phyloP scores from a whole-genome alignment of 2,329 filamentous ascomycete genomes.

The Diplodia intermedia region DNA sequence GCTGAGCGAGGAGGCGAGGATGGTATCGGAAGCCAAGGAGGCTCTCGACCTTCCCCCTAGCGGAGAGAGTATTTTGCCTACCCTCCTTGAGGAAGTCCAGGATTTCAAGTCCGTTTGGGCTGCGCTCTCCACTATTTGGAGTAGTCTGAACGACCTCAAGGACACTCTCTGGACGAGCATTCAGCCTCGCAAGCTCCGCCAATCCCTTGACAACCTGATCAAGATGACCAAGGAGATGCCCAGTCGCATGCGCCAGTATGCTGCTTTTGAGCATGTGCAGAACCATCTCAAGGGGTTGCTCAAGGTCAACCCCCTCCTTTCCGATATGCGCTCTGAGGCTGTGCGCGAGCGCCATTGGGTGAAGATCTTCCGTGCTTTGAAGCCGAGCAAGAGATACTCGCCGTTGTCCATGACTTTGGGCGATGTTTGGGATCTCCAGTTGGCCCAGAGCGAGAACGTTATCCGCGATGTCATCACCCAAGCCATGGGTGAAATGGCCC shows the following conservation, averaged over 20 bases:
- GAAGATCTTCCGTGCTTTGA: slow-evolving; percentile 96
- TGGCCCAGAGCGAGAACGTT: slow-evolving; percentile 82
- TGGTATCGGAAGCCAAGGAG: slow-evolving; percentile 96
- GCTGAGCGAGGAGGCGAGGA: slow-evolving; percentile 85
- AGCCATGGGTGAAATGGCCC: slow-evolving; percentile 95
- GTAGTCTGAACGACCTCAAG: slow-evolving; percentile 89
- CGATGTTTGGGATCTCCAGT: slow-evolving; percentile 96
- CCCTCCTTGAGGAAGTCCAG: slow-evolving; percentile 91
- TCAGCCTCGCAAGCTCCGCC: slow-evolving; percentile 89
- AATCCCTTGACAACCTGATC: slow-evolving; percentile 87
- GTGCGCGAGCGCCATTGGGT: slow-evolving; percentile 96
- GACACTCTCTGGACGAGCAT: slow-evolving; percentile 95
- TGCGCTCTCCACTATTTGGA: slow-evolving; percentile 93
- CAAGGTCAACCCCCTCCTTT: slow-evolving; percentile 87
- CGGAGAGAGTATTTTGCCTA: slow-evolving; percentile 79
- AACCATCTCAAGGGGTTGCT: slow-evolving; percentile 84
- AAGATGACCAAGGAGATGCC: slow-evolving; percentile 99
- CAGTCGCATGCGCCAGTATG: slow-evolving; percentile 97
- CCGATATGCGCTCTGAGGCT: slow-evolving; percentile 93
- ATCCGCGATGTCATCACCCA: slow-evolving; percentile 94
- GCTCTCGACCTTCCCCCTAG: slow-evolving; percentile 87
- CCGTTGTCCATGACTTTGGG: slow-evolving; percentile 95
- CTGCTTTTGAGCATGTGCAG: slow-evolving; percentile 99
- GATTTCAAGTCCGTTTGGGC: slow-evolving; percentile 99
- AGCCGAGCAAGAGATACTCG: slow-evolving; percentile 91